Evolutionary conservation across 1,284 basidiomycete genomes (phyloP).

Genomic region (Gymnopus androsaceus): DNA sequence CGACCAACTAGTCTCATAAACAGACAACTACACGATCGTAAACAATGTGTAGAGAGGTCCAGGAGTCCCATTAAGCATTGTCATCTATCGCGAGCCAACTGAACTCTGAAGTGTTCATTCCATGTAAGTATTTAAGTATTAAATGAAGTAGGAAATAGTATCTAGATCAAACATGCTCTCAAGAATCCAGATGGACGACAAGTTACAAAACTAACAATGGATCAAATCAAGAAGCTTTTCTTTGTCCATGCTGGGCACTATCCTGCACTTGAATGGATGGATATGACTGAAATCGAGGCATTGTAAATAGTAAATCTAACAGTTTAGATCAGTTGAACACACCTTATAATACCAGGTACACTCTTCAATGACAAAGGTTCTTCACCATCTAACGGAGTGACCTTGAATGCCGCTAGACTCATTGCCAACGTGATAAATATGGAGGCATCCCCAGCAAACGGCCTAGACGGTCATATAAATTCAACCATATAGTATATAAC

Average conservation of each 20-base stretch:
- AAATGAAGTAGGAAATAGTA: too few relatives aligned
- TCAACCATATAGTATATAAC: not conserved
- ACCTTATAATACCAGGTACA: constrained; percentile 12
- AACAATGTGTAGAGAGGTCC: too few relatives aligned
- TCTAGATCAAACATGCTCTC: too few relatives aligned
- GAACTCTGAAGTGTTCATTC: too few relatives aligned
- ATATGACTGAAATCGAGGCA: constrained; percentile 28
- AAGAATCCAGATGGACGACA: too few relatives aligned
- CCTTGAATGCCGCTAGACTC: constrained; percentile 24
- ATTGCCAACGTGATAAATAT: constrained; percentile 26
- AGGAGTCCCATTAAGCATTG: too few relatives aligned
- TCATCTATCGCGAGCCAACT: too few relatives aligned
- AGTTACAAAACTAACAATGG: too few relatives aligned
- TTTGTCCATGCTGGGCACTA: constrained; percentile 27
- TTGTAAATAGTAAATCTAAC: not conserved
- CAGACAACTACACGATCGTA: too few relatives aligned
- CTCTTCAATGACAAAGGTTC: constrained; percentile 8
- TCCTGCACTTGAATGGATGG: constrained; percentile 32
- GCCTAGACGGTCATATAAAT: constrained; percentile 1
- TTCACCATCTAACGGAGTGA: constrained; percentile 13
- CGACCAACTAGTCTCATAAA: too few relatives aligned
- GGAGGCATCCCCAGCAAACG: constrained; percentile 26
- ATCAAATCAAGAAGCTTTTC: constrained; percentile 1
- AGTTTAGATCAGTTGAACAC: not conserved
- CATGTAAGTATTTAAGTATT: too few relatives aligned